Conservation (phyloP, 495 filamentous ascomycete species). For the Aspergillus heteromorphus region DNA sequence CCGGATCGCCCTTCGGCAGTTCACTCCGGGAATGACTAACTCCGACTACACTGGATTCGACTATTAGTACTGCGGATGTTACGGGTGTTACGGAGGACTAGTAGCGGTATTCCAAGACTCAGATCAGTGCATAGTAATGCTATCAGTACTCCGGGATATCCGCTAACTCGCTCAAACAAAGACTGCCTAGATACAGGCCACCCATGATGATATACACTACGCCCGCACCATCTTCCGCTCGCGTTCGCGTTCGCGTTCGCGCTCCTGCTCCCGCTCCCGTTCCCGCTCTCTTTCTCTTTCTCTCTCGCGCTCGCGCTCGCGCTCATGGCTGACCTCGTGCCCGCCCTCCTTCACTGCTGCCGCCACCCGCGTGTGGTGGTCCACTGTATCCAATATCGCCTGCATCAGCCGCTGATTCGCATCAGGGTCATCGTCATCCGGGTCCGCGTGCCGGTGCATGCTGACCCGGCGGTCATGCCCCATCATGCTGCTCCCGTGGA, state of each 20-base stretch:
- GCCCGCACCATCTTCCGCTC: conserved; percentile 22
- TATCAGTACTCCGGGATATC: conserved; percentile 29
- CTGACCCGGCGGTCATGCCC: conserved; percentile 19
- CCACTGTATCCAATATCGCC: conserved; percentile 42
- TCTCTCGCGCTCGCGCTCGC: conserved; percentile 15
- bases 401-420: conserved; percentile 44
- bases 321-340: conserved; percentile 12
- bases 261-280: conserved; percentile 24
- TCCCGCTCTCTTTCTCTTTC: conserved; percentile 20
- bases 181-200: conserved; percentile 2
- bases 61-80: too few relatives aligned
- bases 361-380: conserved; percentile 35
- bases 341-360: conserved; percentile 30
- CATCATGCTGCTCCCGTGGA: conserved; percentile 21
- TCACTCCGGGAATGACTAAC: background rate
- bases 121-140: background rate
- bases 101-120: too few relatives aligned
- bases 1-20: background rate
- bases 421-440: conserved; percentile 40
- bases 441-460: conserved; percentile 12
- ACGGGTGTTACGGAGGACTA: too few relatives aligned
- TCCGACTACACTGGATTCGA: background rate
- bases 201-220: conserved; percentile 8
- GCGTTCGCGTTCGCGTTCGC: conserved; percentile 29
- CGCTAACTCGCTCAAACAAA: conserved; percentile 20